Evolutionary conservation across 1,284 basidiomycete species (phyloP), one percentile per base, ranked within the genome.

Genomic region (Rhodotorula sp.): DNA sequence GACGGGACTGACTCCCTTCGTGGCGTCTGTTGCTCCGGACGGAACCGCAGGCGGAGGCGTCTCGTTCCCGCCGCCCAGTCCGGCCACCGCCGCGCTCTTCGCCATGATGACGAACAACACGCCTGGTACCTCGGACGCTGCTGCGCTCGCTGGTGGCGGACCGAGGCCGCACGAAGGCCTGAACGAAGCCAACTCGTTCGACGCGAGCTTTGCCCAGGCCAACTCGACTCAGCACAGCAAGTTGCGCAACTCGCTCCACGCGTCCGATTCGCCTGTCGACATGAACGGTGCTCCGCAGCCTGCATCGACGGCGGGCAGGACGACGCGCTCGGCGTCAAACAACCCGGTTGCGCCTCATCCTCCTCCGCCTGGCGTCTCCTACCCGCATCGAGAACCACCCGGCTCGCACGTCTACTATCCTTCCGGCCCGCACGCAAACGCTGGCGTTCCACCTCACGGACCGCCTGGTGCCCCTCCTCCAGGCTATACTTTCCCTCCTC

Each of bases 1-100:
- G 46, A 76, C 77, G 11, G 75, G 77, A 27, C 67, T 78, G 29
- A 77, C 76, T 7, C 75, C 77, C 11, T 34, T 68, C 19, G 59
- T 13, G 11, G 55, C 44, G 13, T 44, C 39, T 57, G 68, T 59
- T 55, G 49, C n/a, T 46, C 24, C 17, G 15, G 36, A 44, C 10
- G 61, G 22, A 5, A 30, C 34, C 32, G 52, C 47, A 22, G 86
- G 90, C 90, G 0, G 81, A 80, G 71, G 77, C 59, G 86, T 91
- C 39, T 84, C 85, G 19, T 93, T 91, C 80, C 92, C 92, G 4
- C 88, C 90, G 48, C 88, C 92, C 0, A 90, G 90, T 57, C 94
- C 94, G 0, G 91, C 90, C 78, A 96, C 94, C 15, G 89, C 92
- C 8, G 93, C 94, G 19, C 92, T 97, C 82, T 86, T 97, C 65